These are phyloP conservation scores for Graphiopsis chlorocephala DNA, from an alignment of 2,329 filamentous ascomycete genomes.

Conservation along the genomic window DNA sequence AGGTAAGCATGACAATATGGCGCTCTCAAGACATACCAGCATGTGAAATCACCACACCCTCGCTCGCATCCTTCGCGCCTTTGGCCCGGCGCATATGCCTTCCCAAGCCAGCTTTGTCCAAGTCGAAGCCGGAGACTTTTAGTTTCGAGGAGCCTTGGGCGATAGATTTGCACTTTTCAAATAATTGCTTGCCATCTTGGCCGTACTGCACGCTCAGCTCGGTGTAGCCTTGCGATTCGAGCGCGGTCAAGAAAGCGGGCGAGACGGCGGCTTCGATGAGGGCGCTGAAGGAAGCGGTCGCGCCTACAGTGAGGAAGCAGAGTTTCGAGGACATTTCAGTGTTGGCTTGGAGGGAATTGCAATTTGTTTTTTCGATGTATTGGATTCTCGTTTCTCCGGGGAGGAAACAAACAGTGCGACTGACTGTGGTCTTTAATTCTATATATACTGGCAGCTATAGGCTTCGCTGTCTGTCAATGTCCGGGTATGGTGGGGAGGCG, in stretches of 20 bases:
- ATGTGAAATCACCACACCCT: constrained; percentile 82
- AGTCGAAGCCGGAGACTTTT: constrained; percentile 62
- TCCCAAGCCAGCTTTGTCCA: constrained; percentile 59
- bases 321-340: constrained; percentile 36
- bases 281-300: constrained; percentile 76
- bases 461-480: not conserved
- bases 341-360: not conserved
- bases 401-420: not conserved
- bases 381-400: not conserved
- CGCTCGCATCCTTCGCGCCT: constrained; percentile 42
- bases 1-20: too few species aligned
- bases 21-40: too few species aligned
- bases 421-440: not conserved
- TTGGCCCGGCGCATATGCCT: constrained; percentile 56
- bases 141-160: constrained; percentile 38
- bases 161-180: constrained; percentile 38
- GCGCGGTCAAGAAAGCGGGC: constrained; percentile 59
- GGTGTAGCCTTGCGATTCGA: constrained; percentile 63
- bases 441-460: constrained; percentile 9
- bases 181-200: constrained; percentile 57
- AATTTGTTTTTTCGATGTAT: constrained; percentile 7
- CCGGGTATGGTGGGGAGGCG: constrained; percentile 14
- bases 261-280: constrained; percentile 67
- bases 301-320: constrained; percentile 88
- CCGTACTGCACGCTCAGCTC: constrained; percentile 80